A percentile compares a stretch with the other conserved stretches of the same genome.
These are phyloP conservation scores for Ceratobasidium sp. DNA, from an alignment of 1,284 basidiomycete species.

Conservation along the genomic window DNA sequence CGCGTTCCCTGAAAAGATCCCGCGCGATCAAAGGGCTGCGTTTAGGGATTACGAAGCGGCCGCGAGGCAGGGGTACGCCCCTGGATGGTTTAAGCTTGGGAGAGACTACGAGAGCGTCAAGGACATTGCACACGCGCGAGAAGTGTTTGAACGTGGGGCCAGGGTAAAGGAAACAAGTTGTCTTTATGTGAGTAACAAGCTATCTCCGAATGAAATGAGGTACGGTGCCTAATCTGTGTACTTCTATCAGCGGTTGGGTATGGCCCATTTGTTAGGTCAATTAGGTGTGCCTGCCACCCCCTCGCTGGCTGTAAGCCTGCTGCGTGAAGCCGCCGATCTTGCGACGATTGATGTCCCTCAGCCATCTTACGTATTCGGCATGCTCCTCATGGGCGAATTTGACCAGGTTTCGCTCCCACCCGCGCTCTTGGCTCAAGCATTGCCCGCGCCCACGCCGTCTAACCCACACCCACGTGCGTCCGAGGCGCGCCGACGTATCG, in stretches of 20 bases:
- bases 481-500: slow-evolving; percentile 73
- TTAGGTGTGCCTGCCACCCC: slow-evolving; percentile 73
- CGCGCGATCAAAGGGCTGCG: slow-evolving; percentile 79
- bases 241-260: slow-evolving; percentile 80
- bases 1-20: slow-evolving; percentile 61
- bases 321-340: slow-evolving; percentile 81
- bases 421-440: slow-evolving; percentile 66
- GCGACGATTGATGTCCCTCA: slow-evolving; percentile 84
- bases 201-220: slow-evolving; percentile 30
- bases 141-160: slow-evolving; percentile 86
- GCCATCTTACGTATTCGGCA: slow-evolving; percentile 83
- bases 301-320: slow-evolving; percentile 74
- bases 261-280: slow-evolving; percentile 91
- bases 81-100: slow-evolving; percentile 91
- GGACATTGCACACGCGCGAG: slow-evolving; percentile 76
- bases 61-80: slow-evolving; percentile 76
- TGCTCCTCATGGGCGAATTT: slow-evolving; percentile 86
- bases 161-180: slow-evolving; percentile 78
- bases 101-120: slow-evolving; percentile 91
- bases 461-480: slow-evolving; percentile 53
- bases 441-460: slow-evolving; percentile 62
- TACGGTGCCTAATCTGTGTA: background rate
- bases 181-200: slow-evolving; percentile 73
- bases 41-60: slow-evolving; percentile 90
- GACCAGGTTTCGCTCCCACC: slow-evolving; percentile 69